Base-by-base conservation (phyloP, 1,284 basidiomycete genomes). In the Apiotrichum montevideense region DNA sequence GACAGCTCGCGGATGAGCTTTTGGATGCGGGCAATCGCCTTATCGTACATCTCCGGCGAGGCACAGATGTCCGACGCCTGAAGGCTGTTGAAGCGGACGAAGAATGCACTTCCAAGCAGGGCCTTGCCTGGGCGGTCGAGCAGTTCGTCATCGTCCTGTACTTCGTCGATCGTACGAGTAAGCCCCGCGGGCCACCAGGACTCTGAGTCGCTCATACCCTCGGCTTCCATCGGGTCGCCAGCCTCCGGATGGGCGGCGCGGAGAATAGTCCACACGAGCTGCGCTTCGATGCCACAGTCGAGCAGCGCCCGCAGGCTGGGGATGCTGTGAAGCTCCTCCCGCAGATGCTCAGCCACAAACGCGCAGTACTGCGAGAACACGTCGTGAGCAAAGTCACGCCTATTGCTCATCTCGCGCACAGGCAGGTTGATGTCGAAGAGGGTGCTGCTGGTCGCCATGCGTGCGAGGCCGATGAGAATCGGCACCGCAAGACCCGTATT, bases 61-160 rank as follows among this genome's bases (percentile, higher is more conserved):
- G 88, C 86, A 0, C 83, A 78, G 45, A 98, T 81, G 72, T 98
- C 94, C 65, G 90, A 89, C 33, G 87, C 87, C 0, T 88, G 87
- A 54, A 97, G 74, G 71, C 95, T 91, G 94, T 94, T 97, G 77
- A 96, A 98, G 0, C 91, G 91, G 44, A 90, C 78, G 66, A 92
- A 94, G 77, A 97, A 97, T 2, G 85, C 87, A 33, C 59, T 51
- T 43, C 56, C 63, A 56, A 71, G 57, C 32, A 69, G 47, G 5
- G 53, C 61, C 51, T 68, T 69, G 34, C 63, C 65, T 4, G 64
- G 66, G 3, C 41, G 35, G 2, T 66, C 64, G 2, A 72, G 58
- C 6, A 71, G 51, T 5, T 52, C 43, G 21, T 59, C 51, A 4
- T 68, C 67, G 48, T 70, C 65, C 34, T 65, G 50, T 61, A 73